Base-by-base conservation (phyloP, 108 stramenopile genomes). In the Chaetoceros muelleri region DNA sequence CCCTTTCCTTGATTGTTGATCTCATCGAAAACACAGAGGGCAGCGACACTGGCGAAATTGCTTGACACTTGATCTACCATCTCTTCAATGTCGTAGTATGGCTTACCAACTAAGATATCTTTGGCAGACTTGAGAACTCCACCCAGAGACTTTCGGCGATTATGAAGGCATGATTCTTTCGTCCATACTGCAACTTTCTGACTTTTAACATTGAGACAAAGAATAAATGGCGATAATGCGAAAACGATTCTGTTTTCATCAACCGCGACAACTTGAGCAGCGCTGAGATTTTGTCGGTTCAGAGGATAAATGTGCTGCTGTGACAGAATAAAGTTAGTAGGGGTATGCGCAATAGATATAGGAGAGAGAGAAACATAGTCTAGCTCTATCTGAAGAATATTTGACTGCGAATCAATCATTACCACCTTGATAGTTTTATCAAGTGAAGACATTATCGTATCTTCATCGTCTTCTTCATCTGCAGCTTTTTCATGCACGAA, bases 51-150 rank as follows among this genome's bases (percentile, higher is more conserved):
- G 8, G 34, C 34, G 8, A 40, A 10, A 40, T 5, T 40, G 13
- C 13, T 40, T n/a, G n/a, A n/a, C 34, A 13, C 34, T 13, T 40
- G 34, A 10, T 55, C 54, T 30, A 28, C 30, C 1, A 21, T 18
- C 2, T 55, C 54, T 21, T 55, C 54, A 10, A 2, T 29, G 19
- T 29, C 28, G 8, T 2, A 2, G 7, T 7, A 7, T 16, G 22
- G 7, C 18, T 49, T 49, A 24, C 48, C 48, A 5, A 49, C 23
- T 20, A 28, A 24, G 1, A 34, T 28, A 30, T 30, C 54, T 28
- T 55, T 55, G 27, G 28, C 54, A 34, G 54, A 24, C 2, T 55
- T 30, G 34, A 40, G 34, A 10, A 40, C 34, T 10, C 13, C 13
- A 40, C 34, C 13, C 34, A 40, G 13, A 40, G 34, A 40, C 34